phyloP scores from a whole-genome alignment of 2,329 filamentous ascomycete genomes.

The Ilyonectria sp. region DNA sequence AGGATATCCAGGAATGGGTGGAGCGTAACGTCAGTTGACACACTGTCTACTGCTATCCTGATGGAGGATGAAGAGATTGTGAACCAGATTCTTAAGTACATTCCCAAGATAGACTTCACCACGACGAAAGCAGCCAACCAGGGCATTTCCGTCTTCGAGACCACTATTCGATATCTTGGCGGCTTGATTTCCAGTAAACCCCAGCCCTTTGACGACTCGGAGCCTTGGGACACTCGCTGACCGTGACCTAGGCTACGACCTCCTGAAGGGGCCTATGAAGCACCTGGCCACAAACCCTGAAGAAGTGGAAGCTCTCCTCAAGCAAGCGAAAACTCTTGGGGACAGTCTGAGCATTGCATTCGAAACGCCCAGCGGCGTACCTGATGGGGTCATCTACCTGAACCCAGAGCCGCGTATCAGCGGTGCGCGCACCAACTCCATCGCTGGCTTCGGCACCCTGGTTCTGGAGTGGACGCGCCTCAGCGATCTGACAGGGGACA shows the following conservation, averaged over 20 bases:
- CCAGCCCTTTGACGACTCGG: not conserved
- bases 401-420: conserved; percentile 64
- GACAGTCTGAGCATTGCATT: conserved; percentile 85
- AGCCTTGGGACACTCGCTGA: not conserved
- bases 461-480: conserved; percentile 89
- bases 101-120: conserved; percentile 80
- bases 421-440: conserved; percentile 72
- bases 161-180: conserved; percentile 89
- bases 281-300: conserved; percentile 59
- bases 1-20: conserved; percentile 77
- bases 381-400: conserved; percentile 78
- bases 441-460: conserved; percentile 84
- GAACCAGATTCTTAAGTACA: conserved; percentile 78
- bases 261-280: conserved; percentile 78
- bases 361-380: conserved; percentile 81
- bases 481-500: conserved; percentile 80
- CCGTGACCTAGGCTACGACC: conserved; percentile 71
- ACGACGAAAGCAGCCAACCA: conserved; percentile 61
- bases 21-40: conserved; percentile 88
- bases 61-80: conserved; percentile 81
- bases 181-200: conserved; percentile 79
- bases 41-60: conserved; percentile 83
- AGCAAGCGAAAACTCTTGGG: conserved; percentile 78
- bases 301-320: conserved; percentile 72
- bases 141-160: conserved; percentile 86